These are phyloP conservation scores for Fusarium sp. DNA, from an alignment of 2,329 filamentous ascomycete species.

Conservation along the genomic window DNA sequence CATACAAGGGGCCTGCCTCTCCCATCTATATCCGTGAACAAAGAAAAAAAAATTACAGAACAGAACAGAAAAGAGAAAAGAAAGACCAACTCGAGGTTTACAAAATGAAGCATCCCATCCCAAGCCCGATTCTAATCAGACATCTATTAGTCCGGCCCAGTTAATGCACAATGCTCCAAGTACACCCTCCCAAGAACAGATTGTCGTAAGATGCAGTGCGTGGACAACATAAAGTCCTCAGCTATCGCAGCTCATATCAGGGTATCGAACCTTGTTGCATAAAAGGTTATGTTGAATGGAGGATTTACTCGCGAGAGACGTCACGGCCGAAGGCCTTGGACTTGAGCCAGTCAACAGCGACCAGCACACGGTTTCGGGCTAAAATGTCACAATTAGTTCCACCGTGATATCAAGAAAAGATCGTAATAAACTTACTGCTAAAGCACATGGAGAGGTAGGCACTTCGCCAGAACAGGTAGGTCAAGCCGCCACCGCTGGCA, in stretches of 20 bases:
- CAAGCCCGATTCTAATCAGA: constrained; percentile 47
- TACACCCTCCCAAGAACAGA: constrained; percentile 48
- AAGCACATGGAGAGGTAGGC: constrained; percentile 99
- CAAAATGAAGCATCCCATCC: constrained; percentile 43
- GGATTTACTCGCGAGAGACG: constrained; percentile 80
- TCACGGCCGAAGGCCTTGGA: constrained; percentile 97
- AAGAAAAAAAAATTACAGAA: constrained; percentile 42
- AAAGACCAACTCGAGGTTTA: constrained; percentile 38
- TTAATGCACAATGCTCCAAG: constrained; percentile 48
- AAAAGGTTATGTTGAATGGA: constrained; percentile 36
- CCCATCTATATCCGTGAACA: constrained; percentile 42
- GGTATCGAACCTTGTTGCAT: constrained; percentile 45
- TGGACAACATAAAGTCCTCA: constrained; percentile 15
- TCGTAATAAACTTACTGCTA: constrained; percentile 79
- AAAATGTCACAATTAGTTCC: constrained; percentile 35
- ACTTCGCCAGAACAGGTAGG: constrained; percentile 98
- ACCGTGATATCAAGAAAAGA: neutral
- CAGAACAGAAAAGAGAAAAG: constrained; percentile 34
- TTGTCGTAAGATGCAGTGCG: constrained; percentile 36
- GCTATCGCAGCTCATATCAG: constrained; percentile 38
- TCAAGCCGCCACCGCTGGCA: constrained; percentile 91
- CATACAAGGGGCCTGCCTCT: constrained; percentile 41
- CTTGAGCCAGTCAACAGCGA: constrained; percentile 96
- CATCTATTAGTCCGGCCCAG: constrained; percentile 49
- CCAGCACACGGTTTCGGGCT: constrained; percentile 95